Percentiles rank a stretch among this genome's conserved stretches.
Conservation (phyloP, 1,284 basidiomycete species). For the Pseudozyma tsukubaensis region DNA sequence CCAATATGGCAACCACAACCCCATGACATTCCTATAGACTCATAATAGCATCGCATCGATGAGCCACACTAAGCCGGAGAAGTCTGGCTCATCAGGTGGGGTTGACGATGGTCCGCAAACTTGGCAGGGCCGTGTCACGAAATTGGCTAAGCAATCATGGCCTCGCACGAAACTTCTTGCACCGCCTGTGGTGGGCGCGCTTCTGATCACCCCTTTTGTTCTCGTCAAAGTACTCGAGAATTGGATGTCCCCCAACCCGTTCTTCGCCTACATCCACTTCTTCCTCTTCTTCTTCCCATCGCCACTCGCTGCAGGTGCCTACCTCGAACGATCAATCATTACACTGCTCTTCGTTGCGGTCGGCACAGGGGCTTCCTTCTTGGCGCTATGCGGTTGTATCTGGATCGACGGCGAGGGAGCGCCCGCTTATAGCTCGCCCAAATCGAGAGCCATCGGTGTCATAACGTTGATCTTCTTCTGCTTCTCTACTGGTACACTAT, state of each 20-base stretch:
- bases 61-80: too few species aligned
- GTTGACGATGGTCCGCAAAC: background rate
- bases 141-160: slow-evolving; percentile 10
- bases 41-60: too few species aligned
- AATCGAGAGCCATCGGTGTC: slow-evolving; percentile 54
- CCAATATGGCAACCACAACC: too few species aligned
- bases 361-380: slow-evolving; percentile 41
- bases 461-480: slow-evolving; percentile 46
- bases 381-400: slow-evolving; percentile 46
- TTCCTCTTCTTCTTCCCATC: slow-evolving; percentile 61
- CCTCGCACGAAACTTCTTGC: slow-evolving; percentile 19
- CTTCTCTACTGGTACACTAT: slow-evolving; percentile 44
- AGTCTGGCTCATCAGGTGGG: too few species aligned
- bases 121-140: background rate
- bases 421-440: slow-evolving; percentile 28
- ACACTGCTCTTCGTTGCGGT: slow-evolving; percentile 40
- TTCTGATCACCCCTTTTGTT: slow-evolving; percentile 49
- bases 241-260: slow-evolving; percentile 42
- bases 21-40: too few species aligned
- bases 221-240: slow-evolving; percentile 22
- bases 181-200: slow-evolving; percentile 27
- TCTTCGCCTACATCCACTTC: slow-evolving; percentile 44
- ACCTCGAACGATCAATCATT: slow-evolving; percentile 52
- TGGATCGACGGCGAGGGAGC: slow-evolving; percentile 46
- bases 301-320: slow-evolving; percentile 48